phyloP scores from a whole-genome alignment of 768 basidiomycete genomes.

The Boletus patriciae region DNA sequence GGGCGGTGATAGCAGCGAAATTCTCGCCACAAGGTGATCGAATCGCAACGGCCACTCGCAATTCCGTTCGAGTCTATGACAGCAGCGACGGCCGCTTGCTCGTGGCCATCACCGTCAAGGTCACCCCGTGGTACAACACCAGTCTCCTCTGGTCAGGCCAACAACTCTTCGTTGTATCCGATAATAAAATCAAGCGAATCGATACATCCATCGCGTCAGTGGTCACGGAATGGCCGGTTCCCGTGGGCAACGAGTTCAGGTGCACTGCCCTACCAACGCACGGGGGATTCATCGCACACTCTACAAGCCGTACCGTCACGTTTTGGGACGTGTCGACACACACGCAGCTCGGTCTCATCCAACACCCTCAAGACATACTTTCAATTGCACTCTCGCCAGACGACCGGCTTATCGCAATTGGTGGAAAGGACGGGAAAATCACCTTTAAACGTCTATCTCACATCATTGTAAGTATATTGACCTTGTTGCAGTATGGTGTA shows the following conservation, averaged over 20 bases:
- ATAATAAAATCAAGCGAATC: neutral
- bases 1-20: neutral
- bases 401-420: neutral
- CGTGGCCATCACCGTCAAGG: neutral
- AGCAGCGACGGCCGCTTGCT: neutral
- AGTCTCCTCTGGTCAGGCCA: neutral
- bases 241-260: neutral
- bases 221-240: neutral
- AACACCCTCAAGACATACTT: neutral
- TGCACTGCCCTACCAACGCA: neutral
- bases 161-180: neutral
- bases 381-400: neutral
- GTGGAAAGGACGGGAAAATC: neutral
- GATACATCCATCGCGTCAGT: neutral
- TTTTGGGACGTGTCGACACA: neutral
- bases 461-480: neutral
- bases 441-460: neutral
- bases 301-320: neutral
- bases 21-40: conserved; percentile 1
- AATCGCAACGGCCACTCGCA: neutral
- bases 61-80: neutral
- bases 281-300: neutral
- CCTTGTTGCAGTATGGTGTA: neutral
- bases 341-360: neutral
- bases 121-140: neutral